Base-by-base conservation (phyloP, 2,329 filamentous ascomycete species). In the Helotiales sp. region DNA sequence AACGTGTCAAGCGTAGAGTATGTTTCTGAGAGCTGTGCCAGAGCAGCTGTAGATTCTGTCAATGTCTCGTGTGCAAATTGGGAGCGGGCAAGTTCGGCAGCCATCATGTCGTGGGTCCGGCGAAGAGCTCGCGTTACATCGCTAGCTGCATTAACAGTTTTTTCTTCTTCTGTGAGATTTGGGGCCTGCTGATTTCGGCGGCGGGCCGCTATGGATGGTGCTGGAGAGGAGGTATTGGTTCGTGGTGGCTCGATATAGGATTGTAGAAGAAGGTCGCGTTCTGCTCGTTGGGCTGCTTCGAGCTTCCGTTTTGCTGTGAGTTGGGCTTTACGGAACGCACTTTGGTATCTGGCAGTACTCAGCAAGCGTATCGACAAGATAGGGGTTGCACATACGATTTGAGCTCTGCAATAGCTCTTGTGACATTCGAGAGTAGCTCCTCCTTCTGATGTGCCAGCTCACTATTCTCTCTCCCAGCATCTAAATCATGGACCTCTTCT, bases 1-100 rank as follows among this genome's bases (percentile, higher is more conserved):
- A 97, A 81, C 12, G 84, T 83, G 67, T 93, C 91, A 5, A 98
- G 83, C 50, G 86, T 85, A 19, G 81, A 85, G 75, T 99, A 99
- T 34, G 85, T 88, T 67, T 96, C 89, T 3, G 88, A 85, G 1
- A 99, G 81, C 62, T 90, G 85, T 53, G 83, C 82, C n/a, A 99
- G 81, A 10, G 93, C 91, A 9, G 86, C 87, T 6, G 90, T 93
- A 1, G 89, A 93, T 76, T 95, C 87, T 60, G 88, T 86, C 67
- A 99, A 81, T 1, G 92, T 96, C 73, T 96, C 88, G 67, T 95
- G 88, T 17, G 93, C 93, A 71, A 96, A 98, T 67, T 90, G 87
- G 64, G 91, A 96, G 59, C 91, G 87, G 47, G 88, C 85, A 7
- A 99, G 83, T 77, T 97, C 93, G 4, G 85, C 81, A 63, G 90